phyloP scores from a whole-genome alignment of 768 basidiomycete species.

The Lactifluus hygrophoroides region DNA sequence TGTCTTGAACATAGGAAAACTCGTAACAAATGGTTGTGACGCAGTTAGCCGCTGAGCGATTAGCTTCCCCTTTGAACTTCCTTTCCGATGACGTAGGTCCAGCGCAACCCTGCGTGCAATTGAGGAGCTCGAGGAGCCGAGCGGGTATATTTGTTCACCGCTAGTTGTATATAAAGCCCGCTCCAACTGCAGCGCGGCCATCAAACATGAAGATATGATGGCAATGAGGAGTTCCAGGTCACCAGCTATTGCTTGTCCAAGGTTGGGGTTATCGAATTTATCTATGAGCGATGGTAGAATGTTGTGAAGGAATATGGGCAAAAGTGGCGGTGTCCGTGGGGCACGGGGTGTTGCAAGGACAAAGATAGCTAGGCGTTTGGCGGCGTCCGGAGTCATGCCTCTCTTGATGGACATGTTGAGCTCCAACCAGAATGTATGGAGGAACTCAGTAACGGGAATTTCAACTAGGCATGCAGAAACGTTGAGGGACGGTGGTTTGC shows the following conservation, averaged over 20 bases:
- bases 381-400: conserved; percentile 48
- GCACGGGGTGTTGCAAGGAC: conserved; percentile 55
- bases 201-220: conserved; percentile 56
- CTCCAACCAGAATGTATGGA: conserved; percentile 63
- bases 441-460: conserved; percentile 50
- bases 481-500: conserved; percentile 58
- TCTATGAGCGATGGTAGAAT: conserved; percentile 55
- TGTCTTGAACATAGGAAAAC: conserved; percentile 60
- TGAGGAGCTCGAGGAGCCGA: conserved; percentile 55
- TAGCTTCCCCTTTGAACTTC: conserved; percentile 40
- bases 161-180: conserved; percentile 51
- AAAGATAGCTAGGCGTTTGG: conserved; percentile 59
- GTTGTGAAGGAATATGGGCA: conserved; percentile 66
- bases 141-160: conserved; percentile 38
- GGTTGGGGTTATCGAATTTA: conserved; percentile 42
- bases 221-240: conserved; percentile 56
- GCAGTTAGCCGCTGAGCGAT: conserved; percentile 54
- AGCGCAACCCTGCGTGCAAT: conserved; percentile 59
- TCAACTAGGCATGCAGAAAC: conserved; percentile 57
- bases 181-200: conserved; percentile 62
- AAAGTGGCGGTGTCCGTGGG: conserved; percentile 46
- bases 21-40: conserved; percentile 58
- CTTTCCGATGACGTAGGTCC: conserved; percentile 48
- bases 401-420: conserved; percentile 43
- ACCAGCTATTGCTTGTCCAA: conserved; percentile 44